Base-by-base conservation (phyloP, 2,329 filamentous ascomycete species). In the Keithomyces neogunnii region DNA sequence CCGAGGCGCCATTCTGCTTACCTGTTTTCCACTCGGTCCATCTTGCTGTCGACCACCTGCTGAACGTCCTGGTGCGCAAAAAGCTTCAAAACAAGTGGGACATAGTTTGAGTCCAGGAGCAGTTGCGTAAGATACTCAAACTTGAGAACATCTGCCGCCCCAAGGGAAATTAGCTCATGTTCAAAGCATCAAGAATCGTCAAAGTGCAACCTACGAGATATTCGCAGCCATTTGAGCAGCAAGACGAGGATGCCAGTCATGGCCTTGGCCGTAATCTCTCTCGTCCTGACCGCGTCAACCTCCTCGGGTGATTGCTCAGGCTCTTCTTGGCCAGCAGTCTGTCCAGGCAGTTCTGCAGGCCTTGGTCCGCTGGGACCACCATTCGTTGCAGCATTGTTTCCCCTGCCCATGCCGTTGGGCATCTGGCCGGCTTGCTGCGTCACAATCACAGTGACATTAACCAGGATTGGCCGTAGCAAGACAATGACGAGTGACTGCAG, bases 61-160 rank as follows among this genome's bases (percentile, higher is more conserved):
- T 96, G 92, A 36, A 96, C 84, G 57, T 99, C 95, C 66, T 96
- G 91, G 63, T 96, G 85, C 47, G 92, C 90, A 66, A 96, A 91
- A 47, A 96, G 81, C 70, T 97, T 97, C 33, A 99, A 73, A 29
- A 96, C 86, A 32, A 99, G 74, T 1, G 92, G 92, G 5, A 99
- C 77, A 66, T 96, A 99, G 66, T 96, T 97, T 3, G 89, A 93
- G 68, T 99, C 93, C 31, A 99, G 78, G 9, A 99, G 74, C 3
- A 99, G 78, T 63, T 99, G 93, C 0, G 90, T 92, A 62, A 99
- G 73, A 62, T 96, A 97, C 69, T 99, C 93, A 59, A 93, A 96
- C 65, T 96, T 96, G 57, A 99, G 74, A 31, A 97, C 81, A 65
- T 99, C 89, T 95, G 55, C 11, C 19, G 19, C 19, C 19, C 19